phyloP scores from a whole-genome alignment of 2,329 filamentous ascomycete species.

The Amesomyces nigricolor region DNA sequence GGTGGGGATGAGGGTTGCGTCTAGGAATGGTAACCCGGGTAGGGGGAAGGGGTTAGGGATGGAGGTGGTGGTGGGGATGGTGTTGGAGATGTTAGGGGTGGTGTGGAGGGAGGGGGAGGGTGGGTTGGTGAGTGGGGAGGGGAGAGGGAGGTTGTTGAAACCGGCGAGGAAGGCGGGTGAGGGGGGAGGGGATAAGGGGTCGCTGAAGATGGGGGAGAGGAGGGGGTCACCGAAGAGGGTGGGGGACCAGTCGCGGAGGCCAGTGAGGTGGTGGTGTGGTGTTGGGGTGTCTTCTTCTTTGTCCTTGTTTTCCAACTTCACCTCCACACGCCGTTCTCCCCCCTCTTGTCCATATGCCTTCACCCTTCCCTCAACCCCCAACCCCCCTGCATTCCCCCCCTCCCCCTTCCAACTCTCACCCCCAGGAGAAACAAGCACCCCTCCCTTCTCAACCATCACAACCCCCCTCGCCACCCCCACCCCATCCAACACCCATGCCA shows the following conservation, averaged over 20 bases:
- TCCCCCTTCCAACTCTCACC: background rate
- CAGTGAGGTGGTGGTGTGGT: conserved; percentile 36
- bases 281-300: background rate
- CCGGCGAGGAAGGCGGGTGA: conserved; percentile 4
- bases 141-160: background rate
- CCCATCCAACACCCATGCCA: conserved; percentile 46
- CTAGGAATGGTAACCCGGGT: background rate
- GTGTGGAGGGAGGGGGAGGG: no score
- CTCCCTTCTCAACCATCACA: conserved; percentile 49
- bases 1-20: conserved; percentile 38
- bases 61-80: conserved; percentile 1
- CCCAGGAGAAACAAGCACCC: conserved; percentile 40
- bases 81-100: background rate
- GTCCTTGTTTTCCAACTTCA: background rate
- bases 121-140: background rate
- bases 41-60: background rate
- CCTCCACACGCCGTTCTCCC: conserved; percentile 1
- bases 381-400: conserved; percentile 41
- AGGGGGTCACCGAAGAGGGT: conserved; percentile 57
- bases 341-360: conserved; percentile 35
- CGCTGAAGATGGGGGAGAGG: conserved; percentile 45
- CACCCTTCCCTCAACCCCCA: conserved; percentile 11
- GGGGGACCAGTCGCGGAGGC: conserved; percentile 54
- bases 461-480: conserved; percentile 49
- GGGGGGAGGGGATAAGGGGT: conserved; percentile 22